Base-by-base conservation (phyloP, 345 rosid genomes). In the Pistacia atlantica region DNA sequence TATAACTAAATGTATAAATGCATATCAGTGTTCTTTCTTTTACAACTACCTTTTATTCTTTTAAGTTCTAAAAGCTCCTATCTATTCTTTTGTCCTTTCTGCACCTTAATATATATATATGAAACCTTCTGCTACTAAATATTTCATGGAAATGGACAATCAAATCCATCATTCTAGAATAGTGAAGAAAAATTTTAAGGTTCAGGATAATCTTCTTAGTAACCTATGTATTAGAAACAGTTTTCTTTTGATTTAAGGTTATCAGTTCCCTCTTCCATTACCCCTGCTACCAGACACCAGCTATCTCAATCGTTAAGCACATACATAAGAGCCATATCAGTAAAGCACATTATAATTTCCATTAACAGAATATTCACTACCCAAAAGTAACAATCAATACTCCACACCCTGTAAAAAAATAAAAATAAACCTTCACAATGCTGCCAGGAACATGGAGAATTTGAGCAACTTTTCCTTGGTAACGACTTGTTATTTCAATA, bases 401-500 rank as follows among this genome's bases (percentile, higher is more conserved):
- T 52, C 57, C 14, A 16, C 69, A 38, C 5, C 20, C 66, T 5
- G 9, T 11, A 18, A n/a, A 70, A 17, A 33, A 25, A 72, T 16
- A 22, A 60, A 73, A 33, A 52, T 79, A 71, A 69, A 93, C 99
- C 97, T 95, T 95, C 22, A 95, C 93, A 67, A 95, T 95, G 73
- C 88, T 80, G 38, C 98, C 97, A 65, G 99, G 96, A 86, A 72
- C 73, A 77, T 90, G 84, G 46, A 83, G 85, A 70, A 93, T 73
- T 58, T 82, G 78, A 68, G 85, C 82, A 60, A 90, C 90, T 86
- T 87, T 95, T 57, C 99, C 99, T 72, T 86, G 88, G 79, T 91
- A 95, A n/a, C 98, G 93, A 69, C 99, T 95, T 0, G 99, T 95
- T 59, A 95, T 95, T 81, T 92, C 97, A 63, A 95, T 93, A 0